Conservation (phyloP, 768 basidiomycete species). For the Mycena galopus region DNA sequence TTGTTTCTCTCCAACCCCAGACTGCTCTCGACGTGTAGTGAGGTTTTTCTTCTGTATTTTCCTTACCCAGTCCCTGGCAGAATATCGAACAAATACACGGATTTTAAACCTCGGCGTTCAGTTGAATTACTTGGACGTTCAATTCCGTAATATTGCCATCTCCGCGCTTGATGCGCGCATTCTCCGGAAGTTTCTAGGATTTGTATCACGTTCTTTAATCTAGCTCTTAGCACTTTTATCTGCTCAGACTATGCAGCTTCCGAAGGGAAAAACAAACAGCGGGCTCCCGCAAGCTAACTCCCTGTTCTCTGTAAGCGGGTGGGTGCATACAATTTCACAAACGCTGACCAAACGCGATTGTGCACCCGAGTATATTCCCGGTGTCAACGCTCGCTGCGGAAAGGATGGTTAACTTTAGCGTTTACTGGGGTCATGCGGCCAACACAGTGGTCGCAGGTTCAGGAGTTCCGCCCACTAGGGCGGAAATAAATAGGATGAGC, state of each 20-base stretch:
- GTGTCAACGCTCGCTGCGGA: neutral
- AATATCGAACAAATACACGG: no score
- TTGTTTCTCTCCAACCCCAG: slow-evolving; percentile 40
- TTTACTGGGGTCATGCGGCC: slow-evolving; percentile 18
- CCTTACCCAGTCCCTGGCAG: no score
- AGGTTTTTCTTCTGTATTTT: no score
- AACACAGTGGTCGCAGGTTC: neutral
- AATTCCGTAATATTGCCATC: neutral
- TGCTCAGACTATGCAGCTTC: neutral
- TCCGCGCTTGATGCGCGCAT: slow-evolving; percentile 16
- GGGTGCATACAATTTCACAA: neutral
- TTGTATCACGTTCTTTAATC: slow-evolving; percentile 5
- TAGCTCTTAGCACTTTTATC: neutral
- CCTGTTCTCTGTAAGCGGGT: neutral
- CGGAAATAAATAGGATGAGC: slow-evolving; percentile 40
- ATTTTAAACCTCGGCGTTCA: slow-evolving; percentile 14
- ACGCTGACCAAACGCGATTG: neutral
- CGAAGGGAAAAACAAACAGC: neutral
- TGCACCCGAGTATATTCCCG: slow-evolving; percentile 2
- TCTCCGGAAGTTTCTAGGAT: slow-evolving; percentile 10
- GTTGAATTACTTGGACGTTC: neutral
- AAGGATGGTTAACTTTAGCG: neutral
- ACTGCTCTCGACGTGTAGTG: slow-evolving; percentile 16
- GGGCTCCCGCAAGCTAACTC: neutral
- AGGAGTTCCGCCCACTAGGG: neutral